These are phyloP conservation scores for Neopestalotiopsis sp. DNA, from an alignment of 2,329 filamentous ascomycete genomes.

Conservation along the genomic window DNA sequence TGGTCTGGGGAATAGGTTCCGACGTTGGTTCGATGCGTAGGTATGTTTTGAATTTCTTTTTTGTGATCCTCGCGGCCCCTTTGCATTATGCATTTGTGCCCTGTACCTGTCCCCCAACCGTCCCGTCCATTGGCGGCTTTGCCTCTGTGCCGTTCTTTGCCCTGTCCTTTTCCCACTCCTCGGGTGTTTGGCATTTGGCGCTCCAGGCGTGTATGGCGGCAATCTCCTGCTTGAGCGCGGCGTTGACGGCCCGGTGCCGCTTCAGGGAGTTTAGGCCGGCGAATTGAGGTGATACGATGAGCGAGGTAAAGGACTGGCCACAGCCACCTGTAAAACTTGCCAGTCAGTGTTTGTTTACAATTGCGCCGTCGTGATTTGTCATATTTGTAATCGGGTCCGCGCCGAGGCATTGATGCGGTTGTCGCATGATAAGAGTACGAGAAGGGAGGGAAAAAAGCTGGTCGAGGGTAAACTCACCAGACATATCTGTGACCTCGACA, in stretches of 20 bases:
- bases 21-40: background rate
- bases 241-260: slow-evolving; percentile 86
- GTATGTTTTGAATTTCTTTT: background rate
- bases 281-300: slow-evolving; percentile 71
- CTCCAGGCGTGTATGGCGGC: slow-evolving; percentile 94
- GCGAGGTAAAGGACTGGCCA: slow-evolving; percentile 64
- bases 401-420: background rate
- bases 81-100: slow-evolving; percentile 10
- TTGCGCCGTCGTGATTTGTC: background rate
- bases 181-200: slow-evolving; percentile 89
- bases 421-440: slow-evolving; percentile 4
- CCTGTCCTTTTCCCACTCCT: slow-evolving; percentile 79
- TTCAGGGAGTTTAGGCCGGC: slow-evolving; percentile 78
- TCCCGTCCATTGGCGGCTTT: slow-evolving; percentile 49
- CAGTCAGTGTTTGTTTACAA: background rate
- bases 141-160: slow-evolving; percentile 31
- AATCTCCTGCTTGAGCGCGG: slow-evolving; percentile 83
- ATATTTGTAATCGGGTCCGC: slow-evolving; percentile 5
- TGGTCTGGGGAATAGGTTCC: background rate
- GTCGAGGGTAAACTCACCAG: slow-evolving; percentile 63
- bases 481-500: slow-evolving; percentile 91
- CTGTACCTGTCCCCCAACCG: slow-evolving; percentile 48
- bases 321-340: slow-evolving; percentile 55
- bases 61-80: background rate
- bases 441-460: slow-evolving; percentile 15